A percentile compares a stretch with the other conserved stretches of the same genome.
Evolutionary conservation across 257 asterid genomes (phyloP).

Genomic region (Solanum habrochaites): DNA sequence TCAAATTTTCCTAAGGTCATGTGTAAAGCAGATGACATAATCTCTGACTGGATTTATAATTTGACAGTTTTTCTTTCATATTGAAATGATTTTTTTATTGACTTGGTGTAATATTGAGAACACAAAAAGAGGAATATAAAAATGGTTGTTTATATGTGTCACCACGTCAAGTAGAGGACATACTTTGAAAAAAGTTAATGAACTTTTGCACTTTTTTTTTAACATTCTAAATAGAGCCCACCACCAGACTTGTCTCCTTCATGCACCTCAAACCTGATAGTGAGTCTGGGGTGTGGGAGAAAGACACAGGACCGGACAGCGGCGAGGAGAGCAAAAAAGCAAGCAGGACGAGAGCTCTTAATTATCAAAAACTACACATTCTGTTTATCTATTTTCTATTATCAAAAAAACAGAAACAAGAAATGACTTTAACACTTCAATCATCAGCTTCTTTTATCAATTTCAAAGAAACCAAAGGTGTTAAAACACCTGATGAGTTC

Average conservation of each 20-base stretch:
- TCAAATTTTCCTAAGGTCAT: background rate
- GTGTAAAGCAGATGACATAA: background rate
- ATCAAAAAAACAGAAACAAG: background rate
- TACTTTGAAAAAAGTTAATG: constrained; percentile 5
- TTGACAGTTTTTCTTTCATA: background rate
- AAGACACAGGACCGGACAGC: no score
- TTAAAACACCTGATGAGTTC: constrained; percentile 45
- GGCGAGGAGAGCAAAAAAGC: no score
- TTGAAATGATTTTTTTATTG: background rate
- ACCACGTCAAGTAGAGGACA: background rate
- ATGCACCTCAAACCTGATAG: constrained; percentile 1
- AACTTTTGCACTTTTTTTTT: constrained; percentile 35
- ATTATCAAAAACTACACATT: background rate
- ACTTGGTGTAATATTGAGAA: background rate
- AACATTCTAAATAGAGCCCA: constrained; percentile 38
- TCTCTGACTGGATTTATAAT: background rate
- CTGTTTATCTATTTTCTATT: background rate
- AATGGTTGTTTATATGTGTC: background rate
- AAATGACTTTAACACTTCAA: constrained; percentile 70
- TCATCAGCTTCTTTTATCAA: constrained; percentile 57
- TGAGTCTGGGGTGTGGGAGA: no score
- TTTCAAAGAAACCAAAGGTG: constrained; percentile 33
- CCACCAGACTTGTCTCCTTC: constrained; percentile 45
- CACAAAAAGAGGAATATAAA: background rate
- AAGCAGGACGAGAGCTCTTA: no score